Base-by-base conservation (phyloP, 192 early-diverging fungal species). In the Coemansia pectinata region DNA sequence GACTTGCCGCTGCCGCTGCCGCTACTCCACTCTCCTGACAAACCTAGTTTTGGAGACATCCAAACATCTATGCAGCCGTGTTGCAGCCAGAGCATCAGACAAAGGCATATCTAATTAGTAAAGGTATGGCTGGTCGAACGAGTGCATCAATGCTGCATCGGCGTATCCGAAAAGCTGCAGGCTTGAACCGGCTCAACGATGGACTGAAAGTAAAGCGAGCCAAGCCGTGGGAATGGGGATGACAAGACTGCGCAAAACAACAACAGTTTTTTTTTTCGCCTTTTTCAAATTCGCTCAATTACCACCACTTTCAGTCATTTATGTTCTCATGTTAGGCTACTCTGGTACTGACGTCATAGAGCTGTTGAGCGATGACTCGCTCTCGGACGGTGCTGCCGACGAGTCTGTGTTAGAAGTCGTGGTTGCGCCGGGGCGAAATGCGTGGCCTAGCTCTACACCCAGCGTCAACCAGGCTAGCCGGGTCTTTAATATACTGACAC, bases 321-420 rank as follows among this genome's bases (percentile, higher is more conserved):
- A 4, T 42, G 15, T 42, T 15, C 15, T 42, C 17, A 66, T 66
- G 65, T 1, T 62, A 10, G 60, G 15, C 25, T 29, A 53, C 39
- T 48, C 42, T 8, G 68, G 68, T 27, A 23, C 68, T 25, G 68
- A 70, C 15, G 39, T 70, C 4, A 70, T 70, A 50, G 68, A 70
- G 29, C 36, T 70, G 34, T 34, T 70, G 33, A 70, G 68, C 34
- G 67, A 70, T 36, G 44, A 59, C 42, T 69, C 52, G 52, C 27
- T 55, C 27, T 25, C 5, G 36, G 45, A 36, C 17, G 39, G 21
- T 10, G 48, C 36, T 9, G 48, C 23, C 29, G 66, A 50, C 29
- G 55, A 52, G 17, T 53, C 67, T 48, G 58, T 53, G 34, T 38
- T 38, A 12, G 33, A 27, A 27, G 38, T 66, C 19, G 23, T 34